These are phyloP conservation scores for Tetratostichococcus sp. DNA, from an alignment of 139 green algal genomes.

Conservation along the genomic window DNA sequence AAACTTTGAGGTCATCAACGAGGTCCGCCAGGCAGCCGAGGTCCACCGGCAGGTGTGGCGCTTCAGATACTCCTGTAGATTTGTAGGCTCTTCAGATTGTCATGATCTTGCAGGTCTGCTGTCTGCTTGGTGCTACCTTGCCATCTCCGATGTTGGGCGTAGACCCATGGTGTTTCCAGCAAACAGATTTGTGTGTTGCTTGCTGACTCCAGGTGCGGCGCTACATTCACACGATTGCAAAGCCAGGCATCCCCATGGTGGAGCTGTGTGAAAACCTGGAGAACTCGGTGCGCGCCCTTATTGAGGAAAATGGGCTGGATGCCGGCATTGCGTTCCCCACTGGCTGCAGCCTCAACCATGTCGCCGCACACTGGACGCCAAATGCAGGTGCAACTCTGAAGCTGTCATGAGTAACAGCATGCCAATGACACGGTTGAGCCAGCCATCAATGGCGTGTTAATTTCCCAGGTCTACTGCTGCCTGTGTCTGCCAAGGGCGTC, in stretches of 20 bases:
- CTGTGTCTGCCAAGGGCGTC: too few relatives aligned
- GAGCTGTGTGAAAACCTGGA: conserved; percentile 96
- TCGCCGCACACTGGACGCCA: conserved; percentile 97
- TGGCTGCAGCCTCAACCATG: conserved; percentile 92
- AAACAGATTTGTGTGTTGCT: too few relatives aligned
- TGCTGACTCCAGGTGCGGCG: conserved; percentile 78
- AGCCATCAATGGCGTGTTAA: too few relatives aligned
- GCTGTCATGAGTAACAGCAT: too few relatives aligned
- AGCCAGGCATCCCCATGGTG: conserved; percentile 87
- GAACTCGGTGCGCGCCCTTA: conserved; percentile 78
- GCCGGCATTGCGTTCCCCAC: conserved; percentile 89
- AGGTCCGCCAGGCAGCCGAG: conserved; percentile 90
- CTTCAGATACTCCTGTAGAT: background rate
- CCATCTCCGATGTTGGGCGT: too few relatives aligned
- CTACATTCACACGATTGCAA: conserved; percentile 83
- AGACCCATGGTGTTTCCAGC: too few relatives aligned
- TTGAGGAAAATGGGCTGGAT: conserved; percentile 86
- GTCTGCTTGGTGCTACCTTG: too few relatives aligned
- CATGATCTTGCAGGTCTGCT: too few relatives aligned
- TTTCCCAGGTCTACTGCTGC: too few relatives aligned
- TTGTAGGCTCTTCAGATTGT: too few relatives aligned
- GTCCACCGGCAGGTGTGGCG: conserved; percentile 82
- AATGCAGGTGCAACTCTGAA: conserved; percentile 54
- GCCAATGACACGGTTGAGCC: too few relatives aligned
- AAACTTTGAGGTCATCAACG: conserved; percentile 82